Percentiles rank a stretch among this genome's conserved stretches.
Conservation (phyloP, 768 basidiomycete species). For the Lentinus brumalis region DNA sequence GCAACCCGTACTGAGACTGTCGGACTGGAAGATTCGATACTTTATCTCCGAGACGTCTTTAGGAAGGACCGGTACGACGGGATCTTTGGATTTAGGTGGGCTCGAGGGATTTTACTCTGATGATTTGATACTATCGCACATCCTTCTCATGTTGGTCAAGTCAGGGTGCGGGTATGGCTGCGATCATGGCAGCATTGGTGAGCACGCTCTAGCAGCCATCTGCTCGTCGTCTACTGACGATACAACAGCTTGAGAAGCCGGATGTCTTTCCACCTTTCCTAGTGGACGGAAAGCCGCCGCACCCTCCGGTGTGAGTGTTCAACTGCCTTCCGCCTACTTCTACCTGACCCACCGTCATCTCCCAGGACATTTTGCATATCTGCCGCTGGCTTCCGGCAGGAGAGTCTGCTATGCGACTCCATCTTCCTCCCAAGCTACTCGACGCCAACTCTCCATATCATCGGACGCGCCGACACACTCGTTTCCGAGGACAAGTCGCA, state of each 20-base stretch:
- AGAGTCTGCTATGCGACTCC: slow-evolving; percentile 45
- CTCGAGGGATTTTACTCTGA: neutral
- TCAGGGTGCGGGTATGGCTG: slow-evolving; percentile 80
- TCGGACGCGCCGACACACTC: slow-evolving; percentile 77
- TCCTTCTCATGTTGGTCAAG: slow-evolving; percentile 35
- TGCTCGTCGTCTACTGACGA: no score
- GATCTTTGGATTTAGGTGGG: slow-evolving; percentile 77
- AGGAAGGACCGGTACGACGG: slow-evolving; percentile 70
- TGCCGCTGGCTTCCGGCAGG: slow-evolving; percentile 70
- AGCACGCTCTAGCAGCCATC: slow-evolving; percentile 17
- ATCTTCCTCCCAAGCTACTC: slow-evolving; percentile 51
- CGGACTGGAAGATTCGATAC: slow-evolving; percentile 63
- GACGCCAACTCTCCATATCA: slow-evolving; percentile 77
- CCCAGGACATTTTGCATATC: slow-evolving; percentile 65
- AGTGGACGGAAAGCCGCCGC: slow-evolving; percentile 61
- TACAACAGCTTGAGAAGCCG: slow-evolving; percentile 55
- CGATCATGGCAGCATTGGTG: slow-evolving; percentile 68
- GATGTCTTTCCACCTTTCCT: slow-evolving; percentile 58
- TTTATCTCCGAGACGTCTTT: slow-evolving; percentile 56
- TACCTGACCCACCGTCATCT: no score
- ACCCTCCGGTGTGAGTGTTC: slow-evolving; percentile 68
- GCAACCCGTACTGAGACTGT: slow-evolving; percentile 48
- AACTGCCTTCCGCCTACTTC: neutral
- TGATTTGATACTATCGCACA: neutral
- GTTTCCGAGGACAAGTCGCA: slow-evolving; percentile 70